Evolutionary conservation across 2,329 filamentous ascomycete genomes (phyloP).

Genomic region (Hyphodiscus sp.): DNA sequence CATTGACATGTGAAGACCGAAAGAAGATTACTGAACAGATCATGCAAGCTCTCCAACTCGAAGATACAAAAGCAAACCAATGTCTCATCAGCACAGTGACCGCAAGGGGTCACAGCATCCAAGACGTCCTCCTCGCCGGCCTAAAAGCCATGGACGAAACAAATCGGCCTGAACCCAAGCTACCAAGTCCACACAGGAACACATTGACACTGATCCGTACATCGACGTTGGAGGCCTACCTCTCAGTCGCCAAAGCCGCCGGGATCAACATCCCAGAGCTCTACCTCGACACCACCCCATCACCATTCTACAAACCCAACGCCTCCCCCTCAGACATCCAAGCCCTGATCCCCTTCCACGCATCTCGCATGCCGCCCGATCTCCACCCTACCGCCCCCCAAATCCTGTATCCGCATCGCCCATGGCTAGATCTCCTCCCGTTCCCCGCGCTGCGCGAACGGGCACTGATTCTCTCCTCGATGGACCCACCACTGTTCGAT

Average conservation of each 20-base stretch:
- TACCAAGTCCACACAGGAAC: not conserved
- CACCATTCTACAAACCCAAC: not conserved
- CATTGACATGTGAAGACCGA: not conserved
- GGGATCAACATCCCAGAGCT: not conserved
- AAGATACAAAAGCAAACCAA: constrained; percentile 5
- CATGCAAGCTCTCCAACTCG: constrained; percentile 5
- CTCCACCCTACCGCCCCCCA: constrained; percentile 29
- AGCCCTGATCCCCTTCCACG: not conserved
- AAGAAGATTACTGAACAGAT: not conserved
- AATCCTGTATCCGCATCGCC: constrained; percentile 27
- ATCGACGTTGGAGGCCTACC: not conserved
- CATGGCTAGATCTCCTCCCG: constrained; percentile 33
- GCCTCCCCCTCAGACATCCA: not conserved
- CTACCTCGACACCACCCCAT: not conserved
- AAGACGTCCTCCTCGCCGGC: constrained; percentile 7
- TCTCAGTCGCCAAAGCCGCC: not conserved
- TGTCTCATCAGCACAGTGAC: constrained; percentile 5
- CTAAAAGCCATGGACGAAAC: constrained; percentile 2
- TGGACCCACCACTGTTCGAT: constrained; percentile 5
- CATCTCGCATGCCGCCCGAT: constrained; percentile 2
- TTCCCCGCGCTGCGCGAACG: constrained; percentile 27
- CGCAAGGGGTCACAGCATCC: constrained; percentile 5
- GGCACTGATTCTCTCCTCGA: constrained; percentile 1
- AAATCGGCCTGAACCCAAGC: not conserved
- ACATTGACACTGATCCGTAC: not conserved